Evolutionary conservation across 352 stramenopile species (phyloP).

Genomic region (Phytopythium aichiense): DNA sequence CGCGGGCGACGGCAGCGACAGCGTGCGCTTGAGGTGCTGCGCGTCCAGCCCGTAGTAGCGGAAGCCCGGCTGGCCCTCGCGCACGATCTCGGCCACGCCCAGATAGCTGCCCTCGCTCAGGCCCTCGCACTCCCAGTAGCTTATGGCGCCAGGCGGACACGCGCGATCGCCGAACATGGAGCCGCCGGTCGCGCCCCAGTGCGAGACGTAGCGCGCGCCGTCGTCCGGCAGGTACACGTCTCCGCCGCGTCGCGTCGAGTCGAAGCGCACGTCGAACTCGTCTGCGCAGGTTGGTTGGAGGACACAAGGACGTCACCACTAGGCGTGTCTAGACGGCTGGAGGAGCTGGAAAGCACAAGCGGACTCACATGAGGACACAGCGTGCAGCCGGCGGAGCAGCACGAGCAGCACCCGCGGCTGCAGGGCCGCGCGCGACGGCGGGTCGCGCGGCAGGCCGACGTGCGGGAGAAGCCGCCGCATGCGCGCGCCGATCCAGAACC

Average conservation of each 20-base stretch:
- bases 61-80: slow-evolving; percentile 27
- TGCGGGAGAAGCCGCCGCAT: slow-evolving; percentile 18
- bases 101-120: slow-evolving; percentile 64
- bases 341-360: neutral
- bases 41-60: slow-evolving; percentile 37
- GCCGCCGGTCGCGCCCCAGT: slow-evolving; percentile 35
- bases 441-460: slow-evolving; percentile 19
- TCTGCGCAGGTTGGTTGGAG: slow-evolving; percentile 15
- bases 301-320: neutral
- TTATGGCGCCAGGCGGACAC: slow-evolving; percentile 35
- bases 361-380: slow-evolving; percentile 44
- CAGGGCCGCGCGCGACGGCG: slow-evolving; percentile 21
- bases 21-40: slow-evolving; percentile 32
- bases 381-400: slow-evolving; percentile 46
- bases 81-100: slow-evolving; percentile 36
- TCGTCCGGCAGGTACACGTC: slow-evolving; percentile 43
- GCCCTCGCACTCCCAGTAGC: slow-evolving; percentile 66
- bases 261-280: slow-evolving; percentile 46
- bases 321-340: neutral
- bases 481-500: slow-evolving; percentile 38
- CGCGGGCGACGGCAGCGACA: slow-evolving; percentile 44
- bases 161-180: slow-evolving; percentile 50
- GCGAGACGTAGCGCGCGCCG: slow-evolving; percentile 29
- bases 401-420: slow-evolving; percentile 33
- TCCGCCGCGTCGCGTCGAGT: slow-evolving; percentile 26